A percentile compares a stretch with the other conserved stretches of the same genome.
These are phyloP conservation scores for Scheffersomyces lignosus DNA, from an alignment of 805 yeast genomes.

Conservation along the genomic window DNA sequence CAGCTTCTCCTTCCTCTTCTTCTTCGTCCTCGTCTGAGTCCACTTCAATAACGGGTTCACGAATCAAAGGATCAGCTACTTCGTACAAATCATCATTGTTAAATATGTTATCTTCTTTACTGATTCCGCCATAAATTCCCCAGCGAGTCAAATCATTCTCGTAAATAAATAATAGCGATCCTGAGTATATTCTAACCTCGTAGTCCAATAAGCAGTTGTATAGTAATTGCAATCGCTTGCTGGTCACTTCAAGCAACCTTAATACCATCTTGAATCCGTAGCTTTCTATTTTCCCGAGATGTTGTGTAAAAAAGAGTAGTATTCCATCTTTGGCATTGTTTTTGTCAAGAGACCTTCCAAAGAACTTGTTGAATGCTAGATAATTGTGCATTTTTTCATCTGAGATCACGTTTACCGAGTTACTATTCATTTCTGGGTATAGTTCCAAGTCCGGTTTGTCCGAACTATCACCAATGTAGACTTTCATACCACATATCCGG, in stretches of 20 bases:
- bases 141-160: slow-evolving; percentile 67
- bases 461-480: slow-evolving; percentile 24
- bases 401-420: background rate
- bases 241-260: slow-evolving; percentile 44
- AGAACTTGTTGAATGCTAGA: slow-evolving; percentile 59
- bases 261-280: slow-evolving; percentile 27
- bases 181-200: slow-evolving; percentile 67
- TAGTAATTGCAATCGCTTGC: slow-evolving; percentile 62
- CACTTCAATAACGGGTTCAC: slow-evolving; percentile 8
- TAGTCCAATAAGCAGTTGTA: slow-evolving; percentile 61
- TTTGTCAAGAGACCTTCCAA: slow-evolving; percentile 60
- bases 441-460: slow-evolving; percentile 6
- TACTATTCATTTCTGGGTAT: slow-evolving; percentile 6
- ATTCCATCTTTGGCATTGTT: slow-evolving; percentile 48
- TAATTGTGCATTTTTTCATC: slow-evolving; percentile 33
- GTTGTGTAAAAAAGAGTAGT: slow-evolving; percentile 40
- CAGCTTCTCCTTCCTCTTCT: slow-evolving; percentile 20
- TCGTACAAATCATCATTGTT: slow-evolving; percentile 11
- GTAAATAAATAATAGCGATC: slow-evolving; percentile 69
- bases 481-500: slow-evolving; percentile 87
- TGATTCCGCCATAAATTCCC: slow-evolving; percentile 24
- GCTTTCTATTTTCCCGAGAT: slow-evolving; percentile 2
- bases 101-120: slow-evolving; percentile 9
- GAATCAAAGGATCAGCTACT: slow-evolving; percentile 27
- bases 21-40: slow-evolving; percentile 20